phyloP scores from a whole-genome alignment of 345 rosid genomes.

The Linum tenue region DNA sequence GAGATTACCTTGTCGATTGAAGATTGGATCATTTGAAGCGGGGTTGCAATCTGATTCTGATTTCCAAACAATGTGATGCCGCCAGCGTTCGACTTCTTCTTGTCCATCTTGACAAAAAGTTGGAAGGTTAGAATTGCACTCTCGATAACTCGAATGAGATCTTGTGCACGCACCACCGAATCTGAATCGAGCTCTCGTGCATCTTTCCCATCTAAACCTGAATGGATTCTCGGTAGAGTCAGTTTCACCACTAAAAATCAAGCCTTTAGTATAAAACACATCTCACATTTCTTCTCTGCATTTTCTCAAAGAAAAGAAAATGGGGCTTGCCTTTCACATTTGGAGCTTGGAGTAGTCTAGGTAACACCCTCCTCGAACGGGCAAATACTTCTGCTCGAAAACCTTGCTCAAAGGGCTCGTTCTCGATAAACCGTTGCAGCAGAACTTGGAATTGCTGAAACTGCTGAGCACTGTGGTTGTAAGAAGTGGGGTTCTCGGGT shows the following conservation, averaged over 20 bases:
- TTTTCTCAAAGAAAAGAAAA: background rate
- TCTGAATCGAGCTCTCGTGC: conserved; percentile 47
- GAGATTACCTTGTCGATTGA: conserved; percentile 54
- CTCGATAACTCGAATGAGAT: conserved; percentile 58
- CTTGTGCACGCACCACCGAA: conserved; percentile 45
- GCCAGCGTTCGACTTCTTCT: conserved; percentile 42
- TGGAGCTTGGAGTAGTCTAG: conserved; percentile 83
- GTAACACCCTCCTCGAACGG: conserved; percentile 64
- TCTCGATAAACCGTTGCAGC: conserved; percentile 82
- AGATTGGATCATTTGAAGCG: conserved; percentile 66
- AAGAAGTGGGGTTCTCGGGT: conserved; percentile 48
- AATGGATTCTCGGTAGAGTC: conserved; percentile 1
- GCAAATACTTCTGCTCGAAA: conserved; percentile 60
- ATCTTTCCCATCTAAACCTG: conserved; percentile 55
- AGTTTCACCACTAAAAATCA: background rate
- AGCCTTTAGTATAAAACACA: background rate
- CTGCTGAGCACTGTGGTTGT: conserved; percentile 74
- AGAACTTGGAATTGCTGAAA: conserved; percentile 87
- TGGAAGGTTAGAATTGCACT: conserved; percentile 55
- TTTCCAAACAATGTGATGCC: conserved; percentile 58
- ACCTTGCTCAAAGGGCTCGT: conserved; percentile 84
- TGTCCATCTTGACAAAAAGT: conserved; percentile 72
- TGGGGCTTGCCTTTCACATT: conserved; percentile 13
- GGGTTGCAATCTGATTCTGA: conserved; percentile 54
- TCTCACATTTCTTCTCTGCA: background rate